Percentiles rank a stretch among this genome's conserved stretches.
These are phyloP conservation scores for Sporothrix variecibatus DNA, from an alignment of 2,329 filamentous ascomycete genomes.

Conservation along the genomic window DNA sequence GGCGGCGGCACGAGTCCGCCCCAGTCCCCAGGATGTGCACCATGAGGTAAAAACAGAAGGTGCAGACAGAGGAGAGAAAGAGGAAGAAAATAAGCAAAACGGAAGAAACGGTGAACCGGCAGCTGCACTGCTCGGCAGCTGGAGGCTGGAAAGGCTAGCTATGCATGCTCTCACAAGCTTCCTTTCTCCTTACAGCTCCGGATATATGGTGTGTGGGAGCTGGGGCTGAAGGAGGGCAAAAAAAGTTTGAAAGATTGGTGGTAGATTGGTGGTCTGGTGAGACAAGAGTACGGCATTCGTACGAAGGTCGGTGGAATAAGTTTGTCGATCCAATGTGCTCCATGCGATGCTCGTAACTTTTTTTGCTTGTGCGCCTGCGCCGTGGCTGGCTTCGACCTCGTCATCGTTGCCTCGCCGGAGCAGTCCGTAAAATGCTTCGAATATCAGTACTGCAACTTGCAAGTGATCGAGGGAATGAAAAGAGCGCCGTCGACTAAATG, in stretches of 20 bases:
- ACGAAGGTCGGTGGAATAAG: background rate
- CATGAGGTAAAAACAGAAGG: background rate
- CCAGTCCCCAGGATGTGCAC: background rate
- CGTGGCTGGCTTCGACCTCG: background rate
- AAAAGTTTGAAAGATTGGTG: background rate
- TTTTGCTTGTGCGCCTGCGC: background rate
- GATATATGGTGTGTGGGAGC: constrained; percentile 14
- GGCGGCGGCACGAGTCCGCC: background rate
- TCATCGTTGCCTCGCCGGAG: background rate
- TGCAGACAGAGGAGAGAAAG: background rate
- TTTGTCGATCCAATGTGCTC: background rate
- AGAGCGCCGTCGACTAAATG: background rate
- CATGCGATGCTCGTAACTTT: background rate
- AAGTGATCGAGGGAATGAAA: background rate
- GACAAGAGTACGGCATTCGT: background rate
- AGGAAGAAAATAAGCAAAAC: background rate
- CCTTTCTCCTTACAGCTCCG: background rate
- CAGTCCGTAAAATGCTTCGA: background rate
- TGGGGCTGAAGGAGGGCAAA: background rate
- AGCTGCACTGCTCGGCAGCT: constrained; percentile 5
- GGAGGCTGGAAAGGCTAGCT: background rate
- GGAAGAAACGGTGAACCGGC: background rate
- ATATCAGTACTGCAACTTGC: background rate
- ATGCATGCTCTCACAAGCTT: background rate
- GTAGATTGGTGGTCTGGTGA: background rate